Evolutionary conservation across 2,329 filamentous ascomycete species (phyloP).

Genomic region (Trichophaea hybrida): DNA sequence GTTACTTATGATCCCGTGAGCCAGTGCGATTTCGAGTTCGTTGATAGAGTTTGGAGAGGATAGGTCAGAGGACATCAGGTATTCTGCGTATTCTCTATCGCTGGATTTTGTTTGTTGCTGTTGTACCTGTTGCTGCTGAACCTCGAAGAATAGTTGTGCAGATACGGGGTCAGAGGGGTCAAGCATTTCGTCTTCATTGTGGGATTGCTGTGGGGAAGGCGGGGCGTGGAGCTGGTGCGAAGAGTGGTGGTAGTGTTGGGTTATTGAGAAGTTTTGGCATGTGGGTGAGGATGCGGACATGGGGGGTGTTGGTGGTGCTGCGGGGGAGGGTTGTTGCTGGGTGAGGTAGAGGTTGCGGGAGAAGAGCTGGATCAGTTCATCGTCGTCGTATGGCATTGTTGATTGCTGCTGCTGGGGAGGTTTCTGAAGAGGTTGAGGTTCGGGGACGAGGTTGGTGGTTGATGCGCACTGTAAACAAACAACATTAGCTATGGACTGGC

Average conservation of each 20-base stretch:
- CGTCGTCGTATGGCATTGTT: slow-evolving; percentile 4
- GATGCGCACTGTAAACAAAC: slow-evolving; percentile 12
- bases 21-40: slow-evolving; percentile 19
- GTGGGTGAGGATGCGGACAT: slow-evolving; percentile 5
- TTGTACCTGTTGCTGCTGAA: not conserved
- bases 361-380: slow-evolving; percentile 18
- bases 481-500: not conserved
- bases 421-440: slow-evolving; percentile 9
- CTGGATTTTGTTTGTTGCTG: not conserved
- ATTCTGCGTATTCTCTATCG: slow-evolving; percentile 18
- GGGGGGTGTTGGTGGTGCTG: slow-evolving; percentile 7
- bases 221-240: not conserved
- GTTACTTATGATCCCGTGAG: slow-evolving; percentile 14
- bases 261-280: slow-evolving; percentile 12
- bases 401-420: not conserved
- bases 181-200: not conserved
- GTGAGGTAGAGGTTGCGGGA: slow-evolving; percentile 10
- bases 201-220: not conserved
- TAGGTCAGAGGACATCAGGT: slow-evolving; percentile 16
- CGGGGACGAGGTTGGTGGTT: slow-evolving; percentile 16
- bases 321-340: not conserved
- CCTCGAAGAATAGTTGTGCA: not conserved
- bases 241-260: slow-evolving; percentile 20
- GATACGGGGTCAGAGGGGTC: not conserved
- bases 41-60: slow-evolving; percentile 12